Evolutionary conservation across 495 filamentous ascomycete genomes (phyloP).

Genomic region (Hypoxylon cercidicola): DNA sequence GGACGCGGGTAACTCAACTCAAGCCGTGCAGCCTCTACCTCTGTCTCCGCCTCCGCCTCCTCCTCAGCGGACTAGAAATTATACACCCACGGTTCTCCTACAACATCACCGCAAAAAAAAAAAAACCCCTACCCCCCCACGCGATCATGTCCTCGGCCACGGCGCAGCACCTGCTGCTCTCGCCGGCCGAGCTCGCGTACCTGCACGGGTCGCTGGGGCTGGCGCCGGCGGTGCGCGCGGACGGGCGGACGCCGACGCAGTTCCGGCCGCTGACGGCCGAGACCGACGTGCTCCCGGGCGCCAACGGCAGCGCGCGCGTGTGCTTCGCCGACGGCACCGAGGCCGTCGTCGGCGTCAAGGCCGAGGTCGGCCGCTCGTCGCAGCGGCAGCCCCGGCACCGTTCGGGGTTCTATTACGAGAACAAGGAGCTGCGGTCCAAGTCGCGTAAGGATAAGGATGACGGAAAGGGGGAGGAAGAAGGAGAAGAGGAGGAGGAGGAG

Average conservation of each 20-base stretch:
- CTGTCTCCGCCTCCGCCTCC: background rate
- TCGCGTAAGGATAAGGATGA: slow-evolving; percentile 28
- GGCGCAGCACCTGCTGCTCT: slow-evolving; percentile 72
- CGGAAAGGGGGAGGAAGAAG: slow-evolving; percentile 6
- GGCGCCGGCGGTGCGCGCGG: slow-evolving; percentile 85
- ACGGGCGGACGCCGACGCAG: slow-evolving; percentile 81
- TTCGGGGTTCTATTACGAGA: too few relatives aligned
- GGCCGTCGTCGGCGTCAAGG: slow-evolving; percentile 94
- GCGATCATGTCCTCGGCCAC: slow-evolving; percentile 43
- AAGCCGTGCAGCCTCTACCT: background rate
- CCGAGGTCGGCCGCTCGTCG: slow-evolving; percentile 86
- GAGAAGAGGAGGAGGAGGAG: slow-evolving; percentile 45
- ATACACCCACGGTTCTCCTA: slow-evolving; percentile 6
- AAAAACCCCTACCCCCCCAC: background rate
- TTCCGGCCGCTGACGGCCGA: slow-evolving; percentile 93
- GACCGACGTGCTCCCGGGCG: slow-evolving; percentile 84
- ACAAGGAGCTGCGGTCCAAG: slow-evolving; percentile 44
- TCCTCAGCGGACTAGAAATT: too few relatives aligned
- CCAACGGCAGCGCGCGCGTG: slow-evolving; percentile 91
- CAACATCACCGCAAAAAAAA: background rate
- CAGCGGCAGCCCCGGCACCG: too few relatives aligned
- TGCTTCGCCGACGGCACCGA: slow-evolving; percentile 96
- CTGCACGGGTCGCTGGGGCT: slow-evolving; percentile 86
- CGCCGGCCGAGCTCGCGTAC: slow-evolving; percentile 95
- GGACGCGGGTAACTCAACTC: background rate